A percentile compares a stretch with the other conserved stretches of the same genome.
phyloP scores from a whole-genome alignment of 345 rosid genomes.

The Conringia planisiliqua region DNA sequence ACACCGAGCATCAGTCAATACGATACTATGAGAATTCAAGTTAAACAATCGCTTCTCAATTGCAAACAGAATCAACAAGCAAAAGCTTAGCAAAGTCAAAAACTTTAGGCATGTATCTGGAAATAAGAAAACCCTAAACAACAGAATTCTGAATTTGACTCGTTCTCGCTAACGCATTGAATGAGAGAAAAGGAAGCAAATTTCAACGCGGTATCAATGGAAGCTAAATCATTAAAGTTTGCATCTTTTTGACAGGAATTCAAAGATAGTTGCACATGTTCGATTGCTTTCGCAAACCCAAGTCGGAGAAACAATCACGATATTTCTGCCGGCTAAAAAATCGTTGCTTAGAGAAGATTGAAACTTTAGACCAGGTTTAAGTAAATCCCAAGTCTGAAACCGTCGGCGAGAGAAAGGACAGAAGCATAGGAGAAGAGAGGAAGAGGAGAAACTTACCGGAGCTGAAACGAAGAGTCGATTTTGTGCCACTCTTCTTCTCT shows the following conservation, averaged over 20 bases:
- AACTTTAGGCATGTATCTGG: neutral
- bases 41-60: neutral
- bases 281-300: constrained; percentile 7
- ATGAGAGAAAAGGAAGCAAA: neutral
- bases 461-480: constrained; percentile 8
- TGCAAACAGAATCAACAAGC: constrained; percentile 3
- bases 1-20: neutral
- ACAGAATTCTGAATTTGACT: neutral
- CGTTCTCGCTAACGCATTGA: neutral
- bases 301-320: neutral
- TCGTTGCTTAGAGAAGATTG: neutral
- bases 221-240: neutral
- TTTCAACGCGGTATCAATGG: neutral
- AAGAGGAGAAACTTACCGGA: constrained; percentile 21
- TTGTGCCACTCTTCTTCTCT: neutral
- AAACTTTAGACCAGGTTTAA: neutral
- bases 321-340: neutral
- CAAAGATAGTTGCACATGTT: neutral
- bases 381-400: neutral
- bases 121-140: constrained; percentile 17
- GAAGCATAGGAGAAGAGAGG: neutral
- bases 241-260: neutral
- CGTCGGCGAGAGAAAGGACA: neutral
- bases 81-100: neutral
- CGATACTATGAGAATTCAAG: neutral